These are phyloP conservation scores for Populus deltoides DNA, from an alignment of 345 rosid species.

Conservation along the genomic window DNA sequence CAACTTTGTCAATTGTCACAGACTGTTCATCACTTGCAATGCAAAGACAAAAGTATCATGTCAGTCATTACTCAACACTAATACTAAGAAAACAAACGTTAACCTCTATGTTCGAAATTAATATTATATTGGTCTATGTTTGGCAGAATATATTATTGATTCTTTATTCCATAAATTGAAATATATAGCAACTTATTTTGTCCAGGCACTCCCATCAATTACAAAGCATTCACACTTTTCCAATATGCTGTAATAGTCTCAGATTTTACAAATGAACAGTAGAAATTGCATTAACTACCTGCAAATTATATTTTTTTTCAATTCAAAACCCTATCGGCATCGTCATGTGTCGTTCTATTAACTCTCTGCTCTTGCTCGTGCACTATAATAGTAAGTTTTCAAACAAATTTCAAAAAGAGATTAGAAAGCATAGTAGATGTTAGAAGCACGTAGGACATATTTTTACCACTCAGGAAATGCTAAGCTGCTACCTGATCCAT, in stretches of 20 bases:
- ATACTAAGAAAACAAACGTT: neutral
- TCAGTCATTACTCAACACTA: neutral
- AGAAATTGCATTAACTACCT: neutral
- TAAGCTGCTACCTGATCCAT: neutral
- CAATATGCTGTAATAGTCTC: neutral
- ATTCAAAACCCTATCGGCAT: neutral
- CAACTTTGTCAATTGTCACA: neutral
- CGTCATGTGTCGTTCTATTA: neutral
- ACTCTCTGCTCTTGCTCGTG: neutral
- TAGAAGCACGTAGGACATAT: neutral
- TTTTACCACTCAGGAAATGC: neutral
- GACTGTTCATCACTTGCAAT: neutral
- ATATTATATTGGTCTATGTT: neutral
- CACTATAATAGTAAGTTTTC: neutral
- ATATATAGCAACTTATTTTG: neutral
- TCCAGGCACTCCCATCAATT: neutral
- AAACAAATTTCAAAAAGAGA: neutral
- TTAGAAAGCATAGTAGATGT: neutral
- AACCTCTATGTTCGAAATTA: neutral
- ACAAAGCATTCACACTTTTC: neutral
- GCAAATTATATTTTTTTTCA: neutral
- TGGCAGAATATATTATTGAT: neutral
- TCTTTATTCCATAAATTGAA: neutral
- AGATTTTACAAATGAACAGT: neutral
- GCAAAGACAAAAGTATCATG: neutral